Evolutionary conservation across 805 yeast genomes (phyloP), one percentile per base, ranked within the genome.

Genomic region (Komagataella pseudopastoris): DNA sequence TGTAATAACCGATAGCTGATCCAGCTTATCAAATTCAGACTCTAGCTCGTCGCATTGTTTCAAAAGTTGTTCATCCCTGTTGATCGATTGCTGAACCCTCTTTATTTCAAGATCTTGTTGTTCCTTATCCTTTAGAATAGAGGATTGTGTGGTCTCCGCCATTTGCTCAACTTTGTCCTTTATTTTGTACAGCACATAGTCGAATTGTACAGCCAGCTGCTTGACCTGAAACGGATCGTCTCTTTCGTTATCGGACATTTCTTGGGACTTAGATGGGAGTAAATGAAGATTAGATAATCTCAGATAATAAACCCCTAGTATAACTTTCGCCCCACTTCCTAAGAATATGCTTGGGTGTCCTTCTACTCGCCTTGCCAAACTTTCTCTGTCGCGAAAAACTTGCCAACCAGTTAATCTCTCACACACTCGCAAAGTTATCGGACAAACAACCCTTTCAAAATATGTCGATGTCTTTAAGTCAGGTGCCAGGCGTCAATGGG

Each of bases 191-290:
- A 84, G 61, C 45, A 85, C 63, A 57, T 83, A 81, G 58, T 85
- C 91, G 60, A 76, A 84, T 51, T 74, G 76, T 22, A 82, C 67
- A 0, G 85, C 77, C 46, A 85, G 65, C 52, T 75, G 72, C 57
- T 78, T 76, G 16, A 85, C 71, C 10, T 81, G 77, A 23, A 85
- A 65, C 1, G 88, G 88, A 63, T 85, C 90, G 22, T 74, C 77
- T 4, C 64, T 69, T 4, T 63, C 67, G 14, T 53, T 57, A 16
- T 54, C 39, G 39, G 39, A 30, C 39, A 30, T 30, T 53, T 30
- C 14, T 14, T 30, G 14, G 14, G 14, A 10, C 14, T 12, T 30
- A 4, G 1, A 6, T 30, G 39, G 10, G 14, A 30, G 39, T 20
- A 20, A 30, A 5, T 30, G 39, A 30, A 14, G 39, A 30, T 30